Percentiles rank a stretch among this genome's conserved stretches.
These are phyloP conservation scores for Paraconiothyrium brasiliense DNA, from an alignment of 2,329 filamentous ascomycete genomes.

Conservation along the genomic window DNA sequence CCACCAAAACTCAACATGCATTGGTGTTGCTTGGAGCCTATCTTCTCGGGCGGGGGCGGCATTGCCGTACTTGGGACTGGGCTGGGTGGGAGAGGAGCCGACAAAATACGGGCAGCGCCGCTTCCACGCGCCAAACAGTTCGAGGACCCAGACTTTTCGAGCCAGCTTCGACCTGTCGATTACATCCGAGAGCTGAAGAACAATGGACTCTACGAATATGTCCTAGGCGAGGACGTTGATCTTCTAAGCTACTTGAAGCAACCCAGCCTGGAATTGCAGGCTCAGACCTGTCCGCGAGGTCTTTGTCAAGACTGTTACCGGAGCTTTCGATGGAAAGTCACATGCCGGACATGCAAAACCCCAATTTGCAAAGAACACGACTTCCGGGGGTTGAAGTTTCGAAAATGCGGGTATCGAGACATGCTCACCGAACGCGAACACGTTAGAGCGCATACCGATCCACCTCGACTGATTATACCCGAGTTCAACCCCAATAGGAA, in stretches of 20 bases:
- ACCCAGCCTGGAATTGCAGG: slow-evolving; percentile 54
- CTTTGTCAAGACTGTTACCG: slow-evolving; percentile 67
- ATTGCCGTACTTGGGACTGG: slow-evolving; percentile 64
- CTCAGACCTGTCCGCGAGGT: slow-evolving; percentile 62
- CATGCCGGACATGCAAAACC: slow-evolving; percentile 65
- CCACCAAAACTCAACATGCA: slow-evolving; percentile 64
- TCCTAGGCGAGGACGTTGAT: slow-evolving; percentile 53
- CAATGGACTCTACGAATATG: slow-evolving; percentile 52
- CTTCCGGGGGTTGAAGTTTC: slow-evolving; percentile 63
- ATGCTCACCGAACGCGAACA: slow-evolving; percentile 60
- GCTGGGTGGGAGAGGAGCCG: slow-evolving; percentile 60
- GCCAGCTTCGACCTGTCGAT: slow-evolving; percentile 59
- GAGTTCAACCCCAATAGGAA: slow-evolving; percentile 47
- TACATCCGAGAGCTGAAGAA: slow-evolving; percentile 53
- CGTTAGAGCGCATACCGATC: slow-evolving; percentile 46
- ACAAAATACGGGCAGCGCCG: slow-evolving; percentile 65
- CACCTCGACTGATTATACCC: slow-evolving; percentile 46
- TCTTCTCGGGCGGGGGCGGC: slow-evolving; percentile 67
- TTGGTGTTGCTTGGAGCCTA: slow-evolving; percentile 69
- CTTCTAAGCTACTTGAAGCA: slow-evolving; percentile 51
- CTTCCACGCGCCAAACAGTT: slow-evolving; percentile 64
- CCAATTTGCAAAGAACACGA: slow-evolving; percentile 69
- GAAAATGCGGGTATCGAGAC: slow-evolving; percentile 67
- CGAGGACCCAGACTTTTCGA: slow-evolving; percentile 64
- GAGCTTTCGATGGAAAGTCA: slow-evolving; percentile 68